Base-by-base conservation (phyloP, 306 rosid species). In the Quercus aquifolioides region DNA sequence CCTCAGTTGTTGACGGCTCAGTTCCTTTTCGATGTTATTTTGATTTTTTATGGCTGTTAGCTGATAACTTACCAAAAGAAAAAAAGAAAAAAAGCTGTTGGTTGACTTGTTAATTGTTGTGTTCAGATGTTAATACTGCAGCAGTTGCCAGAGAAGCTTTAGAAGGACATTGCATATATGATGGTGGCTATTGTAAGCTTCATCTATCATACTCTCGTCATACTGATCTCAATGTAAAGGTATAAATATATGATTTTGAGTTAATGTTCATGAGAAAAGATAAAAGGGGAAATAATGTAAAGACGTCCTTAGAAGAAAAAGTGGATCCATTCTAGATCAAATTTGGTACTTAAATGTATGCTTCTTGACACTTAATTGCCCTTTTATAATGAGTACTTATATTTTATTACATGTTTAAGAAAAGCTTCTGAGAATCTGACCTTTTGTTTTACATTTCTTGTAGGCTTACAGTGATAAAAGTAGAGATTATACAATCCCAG, bases 101-200 rank as follows among this genome's bases (percentile, higher is more conserved):
- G 38, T 78, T 80, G 78, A 79, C 58, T 35, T 28, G 14, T 71
- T 68, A 13, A 33, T 63, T 69, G 51, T 70, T 33, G 51, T 74
- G 41, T 71, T 55, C 91, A 91, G 97, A 91, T 83, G 64, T 91
- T 65, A 55, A 71, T 62, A 89, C 91, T 3, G 97, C 98, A 60
- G 83, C 94, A 19, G 79, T 88, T 83, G 98, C 98, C 70, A 90
- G 93, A 78, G 98, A 91, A 89, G 97, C 97, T 78, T 80, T 94
- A 55, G 98, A 94, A 83, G 98, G 98, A 69, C 97, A 94, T 75
- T 86, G 98, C 98, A 91, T 94, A 81, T 94, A 94, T 94, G 98
- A 94, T 94, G 98, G 98, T 94, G 98, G 98, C 98, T 94, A 91
- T 86, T 94, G 98, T 94, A 94, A 94, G 97, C 98, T 94, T 94